These are phyloP conservation scores for Monosporascus sp. DNA, from an alignment of 2,329 filamentous ascomycete genomes.

Conservation along the genomic window DNA sequence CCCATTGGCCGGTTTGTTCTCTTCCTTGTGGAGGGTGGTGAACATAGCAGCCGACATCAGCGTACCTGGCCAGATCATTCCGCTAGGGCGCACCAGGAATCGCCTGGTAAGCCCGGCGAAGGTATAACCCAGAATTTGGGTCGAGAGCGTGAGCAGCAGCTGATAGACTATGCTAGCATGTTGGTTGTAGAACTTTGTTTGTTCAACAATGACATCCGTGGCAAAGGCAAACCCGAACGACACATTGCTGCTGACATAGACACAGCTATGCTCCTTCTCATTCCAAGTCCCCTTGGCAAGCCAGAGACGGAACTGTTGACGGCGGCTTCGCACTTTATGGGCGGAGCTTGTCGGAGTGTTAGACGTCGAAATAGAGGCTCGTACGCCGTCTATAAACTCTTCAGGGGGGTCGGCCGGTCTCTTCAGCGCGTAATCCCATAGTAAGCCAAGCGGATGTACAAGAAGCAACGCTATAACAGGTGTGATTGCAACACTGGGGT, in stretches of 20 bases:
- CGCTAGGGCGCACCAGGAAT: constrained; percentile 77
- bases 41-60: constrained; percentile 89
- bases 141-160: constrained; percentile 76
- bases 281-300: constrained; percentile 78
- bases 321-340: constrained; percentile 22
- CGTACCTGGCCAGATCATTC: constrained; percentile 89
- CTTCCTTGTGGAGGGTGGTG: constrained; percentile 75
- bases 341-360: constrained; percentile 6
- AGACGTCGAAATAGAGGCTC: constrained; percentile 6
- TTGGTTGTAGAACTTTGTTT: constrained; percentile 84
- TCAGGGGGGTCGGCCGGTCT: constrained; percentile 47
- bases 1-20: constrained; percentile 75
- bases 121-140: constrained; percentile 80
- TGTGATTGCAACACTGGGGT: constrained; percentile 84
- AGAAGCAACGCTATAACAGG: constrained; percentile 82
- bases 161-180: constrained; percentile 72
- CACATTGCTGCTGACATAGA: constrained; percentile 86
- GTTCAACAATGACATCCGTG: constrained; percentile 85
- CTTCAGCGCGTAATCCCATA: constrained; percentile 73
- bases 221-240: constrained; percentile 87
- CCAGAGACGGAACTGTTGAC: constrained; percentile 59
- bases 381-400: constrained; percentile 51
- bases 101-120: constrained; percentile 78
- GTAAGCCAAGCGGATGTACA: constrained; percentile 74
- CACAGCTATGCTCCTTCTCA: constrained; percentile 82